Base-by-base conservation (phyloP, 2,329 filamentous ascomycete species). In the Anthostomella pinea region DNA sequence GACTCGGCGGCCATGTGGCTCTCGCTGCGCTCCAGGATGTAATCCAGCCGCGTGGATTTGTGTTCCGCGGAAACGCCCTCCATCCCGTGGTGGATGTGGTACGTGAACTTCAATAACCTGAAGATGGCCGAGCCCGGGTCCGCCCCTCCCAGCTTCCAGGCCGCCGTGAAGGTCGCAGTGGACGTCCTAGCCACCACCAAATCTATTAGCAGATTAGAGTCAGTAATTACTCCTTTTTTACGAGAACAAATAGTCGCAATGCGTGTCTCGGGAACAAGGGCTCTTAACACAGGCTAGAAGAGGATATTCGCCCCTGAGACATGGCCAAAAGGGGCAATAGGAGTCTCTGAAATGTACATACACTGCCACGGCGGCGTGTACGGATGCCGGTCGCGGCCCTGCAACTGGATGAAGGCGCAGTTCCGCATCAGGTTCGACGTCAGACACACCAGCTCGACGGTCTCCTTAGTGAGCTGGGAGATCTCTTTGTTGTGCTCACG, bases 401-500 rank as follows among this genome's bases (percentile, higher is more conserved):
- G 39, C 18, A 50, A 17, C 16, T 36, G 38, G 6, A 41, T 19
- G 10, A 33, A 27, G 3, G 38, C 22, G 9, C 35, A 32, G 14
- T 15, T 14, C 3, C 45, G 38, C 25, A 48, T 42, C 23, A 46
- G 17, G 20, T 31, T 36, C 5, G 45, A 46, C 6, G 47, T 48
- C 20, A 46, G 32, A 30, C 42, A 44, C 19, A 50, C 35, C 8
- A 27, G 6, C 21, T 50, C 47, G 11, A 40, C 37, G 15, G 42
- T 48, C 14, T 44, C 19, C 19, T 13, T 30, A 22, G 21, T 50
- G 3, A 46, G 21, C n/a, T 41, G 35, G 6, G 37, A 38, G 16
- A 48, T 14, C 3, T 50, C 45, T 20, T 32, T 43, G 14, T 39
- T 42, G 20, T 50, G 47, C 28, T 50, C 45, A 24, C 45, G 41